Evolutionary conservation across 2,329 filamentous ascomycete genomes (phyloP).

Genomic region (Alternaria sp.): DNA sequence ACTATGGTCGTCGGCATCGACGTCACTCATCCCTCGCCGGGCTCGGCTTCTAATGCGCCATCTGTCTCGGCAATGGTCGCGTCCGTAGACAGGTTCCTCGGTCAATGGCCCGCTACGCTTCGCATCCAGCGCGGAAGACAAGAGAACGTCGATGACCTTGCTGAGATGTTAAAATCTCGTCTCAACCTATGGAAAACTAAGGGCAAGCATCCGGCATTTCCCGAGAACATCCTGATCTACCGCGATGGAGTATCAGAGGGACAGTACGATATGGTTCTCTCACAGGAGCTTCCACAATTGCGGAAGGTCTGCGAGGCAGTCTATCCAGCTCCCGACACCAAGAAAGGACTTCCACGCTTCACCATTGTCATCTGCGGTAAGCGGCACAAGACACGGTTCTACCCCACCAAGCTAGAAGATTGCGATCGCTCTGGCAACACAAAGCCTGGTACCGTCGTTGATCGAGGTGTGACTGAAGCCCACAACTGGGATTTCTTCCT

Average conservation of each 20-base stretch:
- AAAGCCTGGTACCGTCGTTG: conserved; percentile 78
- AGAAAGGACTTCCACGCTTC: conserved; percentile 55
- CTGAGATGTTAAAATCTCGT: conserved; percentile 67
- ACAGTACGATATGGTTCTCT: conserved; percentile 74
- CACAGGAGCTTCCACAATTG: conserved; percentile 71
- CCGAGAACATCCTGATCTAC: conserved; percentile 85
- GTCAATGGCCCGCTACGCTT: conserved; percentile 77
- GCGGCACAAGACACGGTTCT: conserved; percentile 85
- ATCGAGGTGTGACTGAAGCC: conserved; percentile 76
- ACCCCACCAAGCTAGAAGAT: too few species aligned
- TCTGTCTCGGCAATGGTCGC: conserved; percentile 82
- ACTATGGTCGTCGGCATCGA: conserved; percentile 90
- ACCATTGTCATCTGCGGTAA: conserved; percentile 83
- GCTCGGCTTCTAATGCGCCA: conserved; percentile 65
- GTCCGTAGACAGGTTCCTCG: conserved; percentile 71
- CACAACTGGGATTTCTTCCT: conserved; percentile 80
- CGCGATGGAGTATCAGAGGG: conserved; percentile 89
- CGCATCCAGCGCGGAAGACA: conserved; percentile 69
- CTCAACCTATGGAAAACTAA: conserved; percentile 67
- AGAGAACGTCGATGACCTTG: conserved; percentile 74
- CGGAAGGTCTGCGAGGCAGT: conserved; percentile 66
- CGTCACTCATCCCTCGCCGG: conserved; percentile 83
- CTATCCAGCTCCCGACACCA: conserved; percentile 67
- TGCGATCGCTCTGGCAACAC: conserved; percentile 67
- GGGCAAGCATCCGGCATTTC: too few species aligned